Conservation (phyloP, 2,329 filamentous ascomycete genomes). For the Trichoderma atrobrunneum region DNA sequence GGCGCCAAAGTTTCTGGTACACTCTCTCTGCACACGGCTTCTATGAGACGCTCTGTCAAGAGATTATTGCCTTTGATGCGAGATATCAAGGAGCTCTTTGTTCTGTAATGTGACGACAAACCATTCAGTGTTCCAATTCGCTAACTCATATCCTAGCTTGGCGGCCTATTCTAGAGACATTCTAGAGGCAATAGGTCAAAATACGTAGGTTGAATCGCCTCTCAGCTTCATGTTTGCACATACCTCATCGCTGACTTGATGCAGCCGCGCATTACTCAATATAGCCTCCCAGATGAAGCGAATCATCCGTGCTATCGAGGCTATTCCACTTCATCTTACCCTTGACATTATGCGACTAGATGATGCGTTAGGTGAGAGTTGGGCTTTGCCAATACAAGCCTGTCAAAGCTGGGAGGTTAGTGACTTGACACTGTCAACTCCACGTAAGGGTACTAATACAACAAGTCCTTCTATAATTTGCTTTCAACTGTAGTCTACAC, state of each 20-base stretch:
- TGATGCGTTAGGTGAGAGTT: neutral
- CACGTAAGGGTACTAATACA: too few relatives aligned
- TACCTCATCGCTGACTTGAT: neutral
- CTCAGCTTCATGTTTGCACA: neutral
- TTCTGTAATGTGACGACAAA: neutral
- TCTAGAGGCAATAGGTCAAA: neutral
- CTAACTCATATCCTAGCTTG: neutral
- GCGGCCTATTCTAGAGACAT: neutral
- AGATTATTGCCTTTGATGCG: neutral
- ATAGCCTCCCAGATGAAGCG: neutral
- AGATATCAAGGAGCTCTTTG: neutral
- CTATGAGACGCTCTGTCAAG: neutral
- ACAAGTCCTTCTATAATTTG: too few relatives aligned
- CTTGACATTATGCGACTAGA: neutral
- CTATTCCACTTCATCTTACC: neutral
- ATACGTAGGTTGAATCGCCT: neutral
- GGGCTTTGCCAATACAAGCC: neutral
- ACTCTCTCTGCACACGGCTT: neutral
- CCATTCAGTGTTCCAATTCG: too few relatives aligned
- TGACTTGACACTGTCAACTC: neutral
- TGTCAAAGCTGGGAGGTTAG: neutral
- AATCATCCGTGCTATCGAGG: neutral
- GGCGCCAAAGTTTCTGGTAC: neutral
- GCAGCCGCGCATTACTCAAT: neutral
- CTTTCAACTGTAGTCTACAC: too few relatives aligned